phyloP scores from a whole-genome alignment of 2,329 filamentous ascomycete genomes.

The Thelonectria rubi region DNA sequence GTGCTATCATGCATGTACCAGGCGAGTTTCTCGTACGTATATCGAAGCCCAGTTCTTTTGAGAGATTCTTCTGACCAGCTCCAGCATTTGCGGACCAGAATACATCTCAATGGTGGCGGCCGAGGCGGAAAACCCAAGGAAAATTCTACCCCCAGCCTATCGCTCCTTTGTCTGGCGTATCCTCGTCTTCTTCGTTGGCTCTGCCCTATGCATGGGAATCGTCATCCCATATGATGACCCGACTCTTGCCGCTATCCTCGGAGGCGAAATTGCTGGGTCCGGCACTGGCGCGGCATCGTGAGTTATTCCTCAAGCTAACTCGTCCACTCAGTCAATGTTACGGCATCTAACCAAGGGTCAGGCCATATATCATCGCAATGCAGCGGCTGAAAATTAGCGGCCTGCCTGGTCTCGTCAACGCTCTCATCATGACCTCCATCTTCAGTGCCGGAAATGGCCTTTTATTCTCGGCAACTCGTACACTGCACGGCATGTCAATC shows the following conservation, averaged over 20 bases:
- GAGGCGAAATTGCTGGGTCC: conserved; percentile 10
- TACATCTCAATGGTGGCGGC: conserved; percentile 24
- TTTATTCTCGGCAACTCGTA: conserved; percentile 54
- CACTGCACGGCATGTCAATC: conserved; percentile 42
- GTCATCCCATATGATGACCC: conserved; percentile 19
- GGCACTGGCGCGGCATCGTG: conserved; percentile 21
- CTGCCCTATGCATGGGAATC: conserved; percentile 23
- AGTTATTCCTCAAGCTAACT: not conserved
- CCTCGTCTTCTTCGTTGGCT: conserved; percentile 77
- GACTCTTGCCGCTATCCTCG: conserved; percentile 9
- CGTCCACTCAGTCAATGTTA: not conserved
- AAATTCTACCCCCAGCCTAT: conserved; percentile 74
- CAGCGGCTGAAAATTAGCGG: conserved; percentile 46
- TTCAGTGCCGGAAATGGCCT: conserved; percentile 65
- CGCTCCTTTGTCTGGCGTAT: conserved; percentile 76
- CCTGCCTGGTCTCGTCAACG: conserved; percentile 60
- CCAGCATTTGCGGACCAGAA: conserved; percentile 19
- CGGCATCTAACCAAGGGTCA: not conserved
- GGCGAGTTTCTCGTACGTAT: conserved; percentile 22
- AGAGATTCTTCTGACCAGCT: not conserved
- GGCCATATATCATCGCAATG: conserved; percentile 23
- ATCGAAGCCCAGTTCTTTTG: no score
- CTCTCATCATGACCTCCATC: conserved; percentile 52
- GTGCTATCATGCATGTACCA: conserved; percentile 22
- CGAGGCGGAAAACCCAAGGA: conserved; percentile 55